Conservation (phyloP, 2,329 filamentous ascomycete genomes). For the Balansia obtecta region DNA sequence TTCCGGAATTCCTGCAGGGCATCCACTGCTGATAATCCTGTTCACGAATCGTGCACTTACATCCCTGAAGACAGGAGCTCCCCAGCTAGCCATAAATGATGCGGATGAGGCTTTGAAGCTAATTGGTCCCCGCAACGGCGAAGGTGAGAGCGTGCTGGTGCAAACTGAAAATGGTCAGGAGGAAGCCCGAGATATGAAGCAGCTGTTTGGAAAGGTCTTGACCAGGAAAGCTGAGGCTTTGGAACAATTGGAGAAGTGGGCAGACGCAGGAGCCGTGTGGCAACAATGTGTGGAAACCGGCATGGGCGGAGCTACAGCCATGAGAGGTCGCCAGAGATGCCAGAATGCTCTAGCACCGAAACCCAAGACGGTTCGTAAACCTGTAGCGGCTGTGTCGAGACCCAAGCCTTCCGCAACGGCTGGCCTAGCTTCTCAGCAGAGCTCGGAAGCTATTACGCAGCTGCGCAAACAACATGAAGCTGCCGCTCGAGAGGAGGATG, state of each 20-base stretch:
- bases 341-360: conserved; percentile 74
- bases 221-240: conserved; percentile 92
- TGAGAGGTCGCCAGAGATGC: conserved; percentile 77
- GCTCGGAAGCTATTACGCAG: conserved; percentile 67
- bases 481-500: conserved; percentile 76
- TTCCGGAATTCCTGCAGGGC: conserved; percentile 57
- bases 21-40: conserved; percentile 79
- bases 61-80: conserved; percentile 80
- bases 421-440: conserved; percentile 31
- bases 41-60: conserved; percentile 87
- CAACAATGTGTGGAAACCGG: conserved; percentile 70
- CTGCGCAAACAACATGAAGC: conserved; percentile 75
- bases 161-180: conserved; percentile 42
- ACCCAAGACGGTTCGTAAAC: conserved; percentile 24
- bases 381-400: conserved; percentile 33
- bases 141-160: conserved; percentile 67
- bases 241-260: conserved; percentile 91
- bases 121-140: conserved; percentile 69
- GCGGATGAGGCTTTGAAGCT: conserved; percentile 68
- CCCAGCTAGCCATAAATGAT: conserved; percentile 75
- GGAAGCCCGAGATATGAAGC: conserved; percentile 72
- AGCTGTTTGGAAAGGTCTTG: conserved; percentile 85
- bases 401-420: conserved; percentile 29
- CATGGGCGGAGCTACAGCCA: conserved; percentile 72
- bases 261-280: conserved; percentile 72